Conservation (phyloP, 495 filamentous ascomycete species). For the Aspergillus bertholletiae region DNA sequence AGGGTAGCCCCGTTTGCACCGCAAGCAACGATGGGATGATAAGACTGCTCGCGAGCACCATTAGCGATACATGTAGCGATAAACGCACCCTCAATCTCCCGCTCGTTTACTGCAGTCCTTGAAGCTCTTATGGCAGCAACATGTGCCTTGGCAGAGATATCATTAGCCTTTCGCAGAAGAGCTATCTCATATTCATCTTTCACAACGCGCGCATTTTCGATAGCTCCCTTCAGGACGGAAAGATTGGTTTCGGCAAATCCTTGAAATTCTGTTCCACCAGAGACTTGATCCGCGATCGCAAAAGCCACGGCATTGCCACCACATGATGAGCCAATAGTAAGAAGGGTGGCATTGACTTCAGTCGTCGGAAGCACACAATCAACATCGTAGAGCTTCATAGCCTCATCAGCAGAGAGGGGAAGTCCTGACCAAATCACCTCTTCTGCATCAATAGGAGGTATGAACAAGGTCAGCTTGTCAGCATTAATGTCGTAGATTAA, state of each 20-base stretch:
- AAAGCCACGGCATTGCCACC: conserved; percentile 55
- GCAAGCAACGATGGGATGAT: conserved; percentile 77
- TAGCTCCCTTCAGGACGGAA: conserved; percentile 62
- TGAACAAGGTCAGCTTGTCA: conserved; percentile 79
- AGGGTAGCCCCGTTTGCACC: conserved; percentile 78
- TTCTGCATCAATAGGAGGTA: conserved; percentile 83
- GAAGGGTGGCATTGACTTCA: conserved; percentile 65
- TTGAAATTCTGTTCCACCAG: conserved; percentile 59
- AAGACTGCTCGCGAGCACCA: conserved; percentile 74
- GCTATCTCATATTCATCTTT: conserved; percentile 87
- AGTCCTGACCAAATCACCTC: conserved; percentile 96
- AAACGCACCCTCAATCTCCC: conserved; percentile 78
- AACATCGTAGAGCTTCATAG: conserved; percentile 73
- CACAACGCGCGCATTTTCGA: conserved; percentile 72
- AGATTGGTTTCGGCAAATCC: conserved; percentile 61
- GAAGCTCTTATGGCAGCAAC: conserved; percentile 63
- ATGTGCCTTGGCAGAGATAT: conserved; percentile 74
- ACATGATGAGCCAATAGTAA: conserved; percentile 37
- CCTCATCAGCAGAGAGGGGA: conserved; percentile 72
- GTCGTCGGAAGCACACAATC: conserved; percentile 68
- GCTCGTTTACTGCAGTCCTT: conserved; percentile 67
- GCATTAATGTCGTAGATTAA: conserved; percentile 74
- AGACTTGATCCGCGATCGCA: conserved; percentile 69
- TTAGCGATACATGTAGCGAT: conserved; percentile 69
- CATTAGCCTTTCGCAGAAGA: conserved; percentile 77